These are phyloP conservation scores for Letharia columbiana DNA, from an alignment of 495 filamentous ascomycete species.

Conservation along the genomic window DNA sequence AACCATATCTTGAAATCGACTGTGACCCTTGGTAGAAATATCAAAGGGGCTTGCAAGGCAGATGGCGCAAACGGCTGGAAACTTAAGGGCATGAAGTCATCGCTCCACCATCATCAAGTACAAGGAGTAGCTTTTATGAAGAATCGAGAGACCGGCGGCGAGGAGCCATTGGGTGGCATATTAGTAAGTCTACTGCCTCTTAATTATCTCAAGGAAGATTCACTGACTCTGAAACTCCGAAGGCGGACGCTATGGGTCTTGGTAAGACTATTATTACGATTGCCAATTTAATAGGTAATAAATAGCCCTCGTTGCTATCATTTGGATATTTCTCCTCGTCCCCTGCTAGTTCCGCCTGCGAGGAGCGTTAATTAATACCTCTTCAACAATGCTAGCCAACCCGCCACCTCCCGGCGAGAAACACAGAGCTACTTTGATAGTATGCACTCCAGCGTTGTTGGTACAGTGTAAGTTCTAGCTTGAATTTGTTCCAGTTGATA, in stretches of 20 bases:
- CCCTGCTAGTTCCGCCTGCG: no score
- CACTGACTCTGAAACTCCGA: no score
- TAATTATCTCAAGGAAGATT: no score
- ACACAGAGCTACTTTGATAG: conserved; percentile 42
- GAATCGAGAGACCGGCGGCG: conserved; percentile 10
- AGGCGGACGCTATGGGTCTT: conserved; percentile 51
- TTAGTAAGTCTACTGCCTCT: neutral
- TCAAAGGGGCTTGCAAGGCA: no score
- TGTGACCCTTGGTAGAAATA: no score
- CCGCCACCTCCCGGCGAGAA: conserved; percentile 23
- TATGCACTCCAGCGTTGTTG: conserved; percentile 38
- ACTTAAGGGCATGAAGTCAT: conserved; percentile 19
- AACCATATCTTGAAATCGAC: conserved; percentile 13
- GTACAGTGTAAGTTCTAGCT: conserved; percentile 32
- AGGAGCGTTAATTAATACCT: no score
- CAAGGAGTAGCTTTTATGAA: conserved; percentile 19
- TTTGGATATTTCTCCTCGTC: no score
- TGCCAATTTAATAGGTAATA: no score
- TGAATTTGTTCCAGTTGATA: no score
- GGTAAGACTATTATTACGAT: conserved; percentile 43
- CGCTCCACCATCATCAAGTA: conserved; percentile 21
- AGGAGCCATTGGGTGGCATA: conserved; percentile 17
- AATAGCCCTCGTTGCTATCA: no score
- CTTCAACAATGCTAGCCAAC: conserved; percentile 40
- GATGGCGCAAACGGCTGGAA: conserved; percentile 9